Evolutionary conservation across 345 rosid genomes (phyloP).

Genomic region (Hypericum androsaemum): DNA sequence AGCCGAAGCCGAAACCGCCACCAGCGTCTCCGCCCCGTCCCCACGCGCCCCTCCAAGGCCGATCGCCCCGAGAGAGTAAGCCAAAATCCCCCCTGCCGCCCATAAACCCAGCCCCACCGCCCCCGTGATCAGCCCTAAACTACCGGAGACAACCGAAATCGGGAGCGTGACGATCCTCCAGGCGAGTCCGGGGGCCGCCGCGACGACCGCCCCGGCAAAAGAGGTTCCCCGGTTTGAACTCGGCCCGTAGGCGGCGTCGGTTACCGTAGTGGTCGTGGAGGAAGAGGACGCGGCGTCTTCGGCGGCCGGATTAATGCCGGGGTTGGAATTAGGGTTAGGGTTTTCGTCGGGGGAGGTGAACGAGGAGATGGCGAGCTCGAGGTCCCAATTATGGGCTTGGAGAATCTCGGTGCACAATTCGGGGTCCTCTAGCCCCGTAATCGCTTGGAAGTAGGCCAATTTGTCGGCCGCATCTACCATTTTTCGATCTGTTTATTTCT

Average conservation of each 20-base stretch:
- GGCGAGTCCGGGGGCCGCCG: conserved; percentile 52
- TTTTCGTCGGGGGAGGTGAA: conserved; percentile 37
- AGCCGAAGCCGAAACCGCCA: conserved; percentile 53
- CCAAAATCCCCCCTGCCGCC: conserved; percentile 89
- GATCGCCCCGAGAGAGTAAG: conserved; percentile 72
- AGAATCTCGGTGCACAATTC: conserved; percentile 94
- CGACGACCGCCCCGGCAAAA: conserved; percentile 6
- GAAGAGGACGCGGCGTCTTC: neutral
- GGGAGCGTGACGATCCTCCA: conserved; percentile 86
- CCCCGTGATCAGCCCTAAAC: conserved; percentile 77
- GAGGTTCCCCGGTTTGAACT: conserved; percentile 13
- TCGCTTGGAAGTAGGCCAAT: conserved; percentile 80
- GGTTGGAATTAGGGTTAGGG: conserved; percentile 15
- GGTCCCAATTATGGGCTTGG: conserved; percentile 94
- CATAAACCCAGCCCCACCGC: conserved; percentile 88
- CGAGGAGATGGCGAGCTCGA: conserved; percentile 92
- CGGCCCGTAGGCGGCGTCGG: conserved; percentile 16
- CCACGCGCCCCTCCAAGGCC: conserved; percentile 51
- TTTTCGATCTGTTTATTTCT: too few relatives aligned
- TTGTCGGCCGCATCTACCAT: conserved; percentile 87
- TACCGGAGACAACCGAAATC: conserved; percentile 67
- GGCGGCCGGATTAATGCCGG: too few relatives aligned
- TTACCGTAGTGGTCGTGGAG: conserved; percentile 6
- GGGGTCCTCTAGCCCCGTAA: conserved; percentile 85
- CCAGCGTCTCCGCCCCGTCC: conserved; percentile 36